phyloP scores from a whole-genome alignment of 768 basidiomycete species.

The Leccinum disarticulatum region DNA sequence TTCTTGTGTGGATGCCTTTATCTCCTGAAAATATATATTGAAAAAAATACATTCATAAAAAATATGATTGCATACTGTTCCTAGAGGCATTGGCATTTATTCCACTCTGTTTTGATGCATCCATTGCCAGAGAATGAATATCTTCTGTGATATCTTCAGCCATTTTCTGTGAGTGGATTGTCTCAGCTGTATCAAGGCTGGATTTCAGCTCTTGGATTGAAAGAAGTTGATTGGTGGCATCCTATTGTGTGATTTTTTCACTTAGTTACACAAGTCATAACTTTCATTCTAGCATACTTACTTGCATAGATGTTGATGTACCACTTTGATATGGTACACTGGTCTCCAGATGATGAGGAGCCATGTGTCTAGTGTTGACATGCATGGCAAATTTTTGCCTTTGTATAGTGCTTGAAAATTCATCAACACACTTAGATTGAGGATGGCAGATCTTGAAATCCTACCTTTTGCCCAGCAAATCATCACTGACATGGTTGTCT shows the following conservation, averaged over 20 bases:
- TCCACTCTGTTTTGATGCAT: neutral
- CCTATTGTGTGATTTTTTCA: neutral
- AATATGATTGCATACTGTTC: neutral
- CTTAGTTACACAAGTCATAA: neutral
- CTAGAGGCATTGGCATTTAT: neutral
- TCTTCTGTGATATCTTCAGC: neutral
- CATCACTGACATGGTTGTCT: neutral
- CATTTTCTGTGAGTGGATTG: neutral
- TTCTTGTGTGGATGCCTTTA: neutral
- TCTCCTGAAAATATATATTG: neutral
- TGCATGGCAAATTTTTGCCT: conserved; percentile 13
- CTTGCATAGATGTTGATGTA: neutral
- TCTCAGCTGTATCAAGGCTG: neutral
- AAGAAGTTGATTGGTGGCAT: neutral
- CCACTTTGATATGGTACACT: neutral
- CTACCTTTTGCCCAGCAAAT: conserved; percentile 7
- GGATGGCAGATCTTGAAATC: neutral
- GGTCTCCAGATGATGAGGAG: neutral
- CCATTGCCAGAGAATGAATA: neutral
- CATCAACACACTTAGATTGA: neutral
- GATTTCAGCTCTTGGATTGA: neutral
- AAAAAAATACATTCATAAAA: neutral
- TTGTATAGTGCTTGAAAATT: neutral
- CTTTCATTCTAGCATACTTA: conserved; percentile 1
- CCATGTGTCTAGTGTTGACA: conserved; percentile 23